These are phyloP conservation scores for Solanum tarapatanum DNA, from an alignment of 257 asterid species.

Conservation along the genomic window DNA sequence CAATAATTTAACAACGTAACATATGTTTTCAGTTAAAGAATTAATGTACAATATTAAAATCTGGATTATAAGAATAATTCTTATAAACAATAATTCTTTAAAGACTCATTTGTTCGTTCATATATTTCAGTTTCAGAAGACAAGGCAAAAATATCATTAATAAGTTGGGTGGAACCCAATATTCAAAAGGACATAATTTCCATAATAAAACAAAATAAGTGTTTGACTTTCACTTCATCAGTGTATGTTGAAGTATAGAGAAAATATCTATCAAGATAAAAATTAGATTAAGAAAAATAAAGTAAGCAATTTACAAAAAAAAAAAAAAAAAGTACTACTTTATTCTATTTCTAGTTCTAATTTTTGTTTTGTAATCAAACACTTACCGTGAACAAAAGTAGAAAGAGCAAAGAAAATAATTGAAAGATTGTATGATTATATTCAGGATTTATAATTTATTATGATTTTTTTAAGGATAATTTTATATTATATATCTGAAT, in stretches of 20 bases:
- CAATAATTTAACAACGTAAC: background rate
- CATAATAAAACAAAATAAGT: no score
- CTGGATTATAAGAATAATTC: background rate
- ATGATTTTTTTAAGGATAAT: background rate
- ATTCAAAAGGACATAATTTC: no score
- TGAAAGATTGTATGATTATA: background rate
- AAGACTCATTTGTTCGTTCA: no score
- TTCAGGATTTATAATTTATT: no score
- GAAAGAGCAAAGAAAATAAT: background rate
- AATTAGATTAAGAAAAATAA: background rate
- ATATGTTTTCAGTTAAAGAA: background rate
- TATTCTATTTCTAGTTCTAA: background rate
- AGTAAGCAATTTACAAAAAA: background rate
- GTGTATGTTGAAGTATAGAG: background rate
- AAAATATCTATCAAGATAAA: background rate
- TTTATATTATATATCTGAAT: background rate
- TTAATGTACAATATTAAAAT: no score
- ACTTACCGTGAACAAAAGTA: background rate
- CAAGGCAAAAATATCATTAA: no score
- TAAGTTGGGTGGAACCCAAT: no score
- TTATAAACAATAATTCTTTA: no score
- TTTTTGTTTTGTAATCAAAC: background rate
- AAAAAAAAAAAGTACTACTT: no score
- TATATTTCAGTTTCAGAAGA: no score
- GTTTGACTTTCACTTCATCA: no score